Evolutionary conservation across 2,329 filamentous ascomycete genomes (phyloP), one percentile per base, ranked within the genome.

Genomic region (Talaromyces islandicus): DNA sequence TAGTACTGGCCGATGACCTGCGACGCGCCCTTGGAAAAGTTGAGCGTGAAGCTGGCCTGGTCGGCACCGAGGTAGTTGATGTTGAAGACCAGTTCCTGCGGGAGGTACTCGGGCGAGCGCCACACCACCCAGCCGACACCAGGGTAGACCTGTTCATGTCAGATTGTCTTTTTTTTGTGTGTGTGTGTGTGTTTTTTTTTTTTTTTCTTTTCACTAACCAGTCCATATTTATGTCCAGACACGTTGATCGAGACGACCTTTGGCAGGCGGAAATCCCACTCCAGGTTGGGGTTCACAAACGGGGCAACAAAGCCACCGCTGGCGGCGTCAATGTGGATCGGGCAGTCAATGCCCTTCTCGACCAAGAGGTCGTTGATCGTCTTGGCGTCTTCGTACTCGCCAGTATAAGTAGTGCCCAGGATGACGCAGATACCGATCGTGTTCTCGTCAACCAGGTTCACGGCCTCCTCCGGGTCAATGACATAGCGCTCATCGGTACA

Each of bases 11-110:
- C 93, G 63, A 97, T 96, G 70, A 97, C 90, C 72, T 97, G 92
- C 6, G 89, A 91, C 12, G 93, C 93, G 60, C 92, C 92, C 75
- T 96, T 96, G 71, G 90, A 95, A 81, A 97, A 97, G 82, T 97
- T 97, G 62, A 97, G 86, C 0, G 93, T 97, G 79, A 97, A 97
- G 3, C 91, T 96, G 2, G 92, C 89, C 74, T 97, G 93, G 71
- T 97, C 91, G 11, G 93, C 92, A 55, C 93, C 93, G 6, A 97
- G 88, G 78, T 97, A 97, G 83, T 97, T 97, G 84, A 97, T 97
- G 83, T 96, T 97, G 85, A 97, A 97, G 69, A 97, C 91, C 24
- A 97, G 87, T 70, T 97, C 92, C 71, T 93, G 83, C 7, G 93
- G 93, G 2, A 96, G 83, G 76, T 83, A 94, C 73, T 94, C 88